Percentiles rank a stretch among this genome's conserved stretches.
phyloP scores from a whole-genome alignment of 2,329 filamentous ascomycete species.

The Boeremia exigua region DNA sequence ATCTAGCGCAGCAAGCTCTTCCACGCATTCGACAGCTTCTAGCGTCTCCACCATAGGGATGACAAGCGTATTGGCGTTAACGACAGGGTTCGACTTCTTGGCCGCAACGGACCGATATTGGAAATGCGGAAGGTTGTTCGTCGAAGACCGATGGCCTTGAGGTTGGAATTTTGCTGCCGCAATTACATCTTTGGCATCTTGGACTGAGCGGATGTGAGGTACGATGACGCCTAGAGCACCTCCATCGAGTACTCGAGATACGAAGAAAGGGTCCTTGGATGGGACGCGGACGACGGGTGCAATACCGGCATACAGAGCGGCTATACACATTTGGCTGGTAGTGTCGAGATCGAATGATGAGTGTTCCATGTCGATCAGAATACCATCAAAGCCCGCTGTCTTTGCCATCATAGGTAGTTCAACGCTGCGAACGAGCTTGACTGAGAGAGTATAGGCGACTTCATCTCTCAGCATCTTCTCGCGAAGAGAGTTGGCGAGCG shows the following conservation, averaged over 20 bases:
- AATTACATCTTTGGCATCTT: conserved; percentile 49
- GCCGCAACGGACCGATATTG: conserved; percentile 43
- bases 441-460: conserved; percentile 37
- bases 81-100: conserved; percentile 31
- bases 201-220: conserved; percentile 49
- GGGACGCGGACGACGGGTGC: conserved; percentile 53
- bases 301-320: conserved; percentile 49
- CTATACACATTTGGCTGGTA: conserved; percentile 48
- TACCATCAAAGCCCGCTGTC: conserved; percentile 47
- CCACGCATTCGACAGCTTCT: conserved; percentile 47
- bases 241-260: conserved; percentile 50
- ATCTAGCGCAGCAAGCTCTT: conserved; percentile 51
- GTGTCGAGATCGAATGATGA: conserved; percentile 48
- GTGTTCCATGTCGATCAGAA: conserved; percentile 57
- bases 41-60: conserved; percentile 55
- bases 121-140: conserved; percentile 47
- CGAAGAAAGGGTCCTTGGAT: conserved; percentile 48
- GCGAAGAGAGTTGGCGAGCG: conserved; percentile 37
- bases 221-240: conserved; percentile 52
- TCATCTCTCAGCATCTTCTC: conserved; percentile 39
- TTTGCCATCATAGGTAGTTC: conserved; percentile 46
- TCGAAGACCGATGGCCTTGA: conserved; percentile 45
- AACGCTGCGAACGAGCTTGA: conserved; percentile 45
- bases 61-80: conserved; percentile 20
- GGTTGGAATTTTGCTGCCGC: conserved; percentile 49